These are phyloP conservation scores for Cephalotrichum gorgonifer DNA, from an alignment of 2,329 filamentous ascomycete species.

Conservation along the genomic window DNA sequence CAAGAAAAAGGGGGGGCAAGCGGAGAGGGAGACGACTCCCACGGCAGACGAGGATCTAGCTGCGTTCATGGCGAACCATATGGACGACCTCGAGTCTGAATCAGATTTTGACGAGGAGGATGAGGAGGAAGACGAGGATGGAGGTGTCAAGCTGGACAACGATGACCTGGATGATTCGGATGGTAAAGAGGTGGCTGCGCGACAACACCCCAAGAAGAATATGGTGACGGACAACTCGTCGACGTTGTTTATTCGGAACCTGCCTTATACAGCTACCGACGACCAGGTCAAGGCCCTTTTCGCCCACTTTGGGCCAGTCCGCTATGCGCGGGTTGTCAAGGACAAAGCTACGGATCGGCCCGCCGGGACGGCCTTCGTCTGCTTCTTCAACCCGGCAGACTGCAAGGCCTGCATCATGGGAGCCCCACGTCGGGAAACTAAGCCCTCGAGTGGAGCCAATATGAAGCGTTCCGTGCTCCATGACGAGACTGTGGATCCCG, in stretches of 20 bases:
- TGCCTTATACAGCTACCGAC: conserved; percentile 82
- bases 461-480: conserved; percentile 76
- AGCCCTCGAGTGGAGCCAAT: conserved; percentile 19
- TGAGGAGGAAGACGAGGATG: conserved; percentile 28
- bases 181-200: conserved; percentile 12
- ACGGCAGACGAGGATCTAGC: conserved; percentile 30
- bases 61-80: conserved; percentile 46
- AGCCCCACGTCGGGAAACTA: conserved; percentile 51
- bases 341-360: conserved; percentile 78
- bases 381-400: conserved; percentile 71
- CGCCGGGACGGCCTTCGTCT: conserved; percentile 89
- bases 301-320: conserved; percentile 71
- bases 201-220: conserved; percentile 16
- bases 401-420: conserved; percentile 65
- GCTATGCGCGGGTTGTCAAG: conserved; percentile 86
- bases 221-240: conserved; percentile 52
- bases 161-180: conserved; percentile 35
- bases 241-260: conserved; percentile 86
- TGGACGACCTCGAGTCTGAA: conserved; percentile 47
- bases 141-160: conserved; percentile 32
- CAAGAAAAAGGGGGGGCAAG: conserved; percentile 23
- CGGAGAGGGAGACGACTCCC: conserved; percentile 18
- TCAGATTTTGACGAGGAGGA: conserved; percentile 40
- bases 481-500: conserved; percentile 70
- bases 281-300: conserved; percentile 79